A percentile compares a stretch with the other conserved stretches of the same genome.
These are phyloP conservation scores for Deakozyma indianensis DNA, from an alignment of 805 yeast species.

Conservation along the genomic window DNA sequence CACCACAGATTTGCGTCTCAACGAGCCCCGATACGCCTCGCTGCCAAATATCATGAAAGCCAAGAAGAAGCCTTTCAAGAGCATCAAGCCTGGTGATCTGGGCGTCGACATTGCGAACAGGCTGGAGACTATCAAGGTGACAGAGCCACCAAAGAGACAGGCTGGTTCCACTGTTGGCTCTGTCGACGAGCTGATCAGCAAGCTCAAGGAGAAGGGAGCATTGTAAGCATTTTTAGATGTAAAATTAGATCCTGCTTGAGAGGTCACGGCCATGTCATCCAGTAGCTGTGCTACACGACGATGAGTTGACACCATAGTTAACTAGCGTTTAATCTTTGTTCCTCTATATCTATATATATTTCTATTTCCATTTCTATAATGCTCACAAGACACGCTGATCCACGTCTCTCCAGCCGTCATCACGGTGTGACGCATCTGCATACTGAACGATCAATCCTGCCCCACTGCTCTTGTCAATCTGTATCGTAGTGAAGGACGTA, in stretches of 20 bases:
- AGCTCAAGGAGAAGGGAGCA: constrained; percentile 65
- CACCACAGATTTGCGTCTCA: constrained; percentile 86
- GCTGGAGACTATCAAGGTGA: constrained; percentile 54
- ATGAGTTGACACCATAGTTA: too few species aligned
- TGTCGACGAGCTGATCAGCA: constrained; percentile 71
- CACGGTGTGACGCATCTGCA: background rate
- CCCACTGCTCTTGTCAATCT: background rate
- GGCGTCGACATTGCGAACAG: constrained; percentile 53
- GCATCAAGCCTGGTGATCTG: constrained; percentile 48
- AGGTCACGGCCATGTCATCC: too few species aligned
- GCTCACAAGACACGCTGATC: background rate
- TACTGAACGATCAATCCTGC: background rate
- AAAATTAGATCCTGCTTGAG: background rate
- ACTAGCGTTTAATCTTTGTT: too few species aligned
- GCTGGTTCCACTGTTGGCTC: constrained; percentile 69
- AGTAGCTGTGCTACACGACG: too few species aligned
- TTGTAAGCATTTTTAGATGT: constrained; percentile 23
- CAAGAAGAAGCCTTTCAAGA: constrained; percentile 82
- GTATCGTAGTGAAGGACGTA: background rate
- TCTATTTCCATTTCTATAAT: too few species aligned
- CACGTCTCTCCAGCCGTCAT: background rate
- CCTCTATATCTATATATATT: too few species aligned
- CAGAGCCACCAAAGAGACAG: constrained; percentile 72
- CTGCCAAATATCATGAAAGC: constrained; percentile 97
- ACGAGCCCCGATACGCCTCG: constrained; percentile 91